Conservation (phyloP, 441 rosid genomes). For the Erysimum cheiri region DNA sequence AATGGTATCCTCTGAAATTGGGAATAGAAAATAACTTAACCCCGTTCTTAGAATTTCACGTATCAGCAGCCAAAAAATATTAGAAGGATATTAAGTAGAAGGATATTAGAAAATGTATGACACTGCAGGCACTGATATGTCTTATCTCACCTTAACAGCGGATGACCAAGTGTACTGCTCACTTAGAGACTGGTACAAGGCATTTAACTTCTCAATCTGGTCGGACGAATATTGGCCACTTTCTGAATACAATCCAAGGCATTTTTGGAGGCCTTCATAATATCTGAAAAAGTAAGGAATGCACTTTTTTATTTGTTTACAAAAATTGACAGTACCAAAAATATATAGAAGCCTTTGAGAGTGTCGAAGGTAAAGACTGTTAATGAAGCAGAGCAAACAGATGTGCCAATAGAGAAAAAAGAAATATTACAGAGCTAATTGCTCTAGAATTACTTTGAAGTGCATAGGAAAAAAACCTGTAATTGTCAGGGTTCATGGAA, state of each 20-base stretch:
- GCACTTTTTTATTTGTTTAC: slow-evolving; percentile 13
- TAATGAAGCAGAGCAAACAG: slow-evolving; percentile 18
- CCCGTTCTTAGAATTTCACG: background rate
- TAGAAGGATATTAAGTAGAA: background rate
- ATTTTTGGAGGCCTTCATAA: slow-evolving; percentile 94
- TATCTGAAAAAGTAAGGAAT: slow-evolving; percentile 57
- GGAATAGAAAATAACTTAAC: slow-evolving; percentile 10
- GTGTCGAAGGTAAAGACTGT: background rate
- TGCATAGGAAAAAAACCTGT: slow-evolving; percentile 60
- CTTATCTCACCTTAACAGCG: slow-evolving; percentile 86
- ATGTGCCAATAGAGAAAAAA: slow-evolving; percentile 11
- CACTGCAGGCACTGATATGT: background rate
- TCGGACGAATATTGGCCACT: slow-evolving; percentile 68
- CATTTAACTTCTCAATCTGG: slow-evolving; percentile 76
- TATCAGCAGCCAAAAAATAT: slow-evolving; percentile 26
- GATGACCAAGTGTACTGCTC: slow-evolving; percentile 87
- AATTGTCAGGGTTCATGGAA: slow-evolving; percentile 96
- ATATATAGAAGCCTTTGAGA: slow-evolving; percentile 26
- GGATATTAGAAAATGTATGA: slow-evolving; percentile 13
- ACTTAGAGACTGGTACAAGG: slow-evolving; percentile 78
- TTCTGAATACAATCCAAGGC: slow-evolving; percentile 70
- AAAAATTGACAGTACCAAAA: slow-evolving; percentile 21
- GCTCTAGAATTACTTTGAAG: slow-evolving; percentile 8
- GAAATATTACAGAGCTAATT: background rate
- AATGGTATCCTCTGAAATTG: slow-evolving; percentile 88